Base-by-base conservation (phyloP, 1,139 yeast genomes). In the Wickerhamomyces sp. region DNA sequence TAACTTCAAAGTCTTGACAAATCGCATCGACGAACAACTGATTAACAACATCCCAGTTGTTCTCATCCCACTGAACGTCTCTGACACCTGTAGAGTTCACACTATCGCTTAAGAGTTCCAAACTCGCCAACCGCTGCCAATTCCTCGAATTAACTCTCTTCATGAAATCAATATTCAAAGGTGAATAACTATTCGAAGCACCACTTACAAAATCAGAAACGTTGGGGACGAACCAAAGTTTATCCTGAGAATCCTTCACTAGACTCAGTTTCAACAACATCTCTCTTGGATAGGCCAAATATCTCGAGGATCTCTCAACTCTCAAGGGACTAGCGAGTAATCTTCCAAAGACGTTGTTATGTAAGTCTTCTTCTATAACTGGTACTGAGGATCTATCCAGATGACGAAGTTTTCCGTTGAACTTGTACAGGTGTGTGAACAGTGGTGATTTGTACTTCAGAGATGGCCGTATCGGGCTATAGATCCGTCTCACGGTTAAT, bases 161-260 rank as follows among this genome's bases (percentile, higher is more conserved):
- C 14, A 27, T 17, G 2, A 26, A 27, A 3, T 28, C n/a, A 11
- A 17, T 8, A 4, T 20, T 15, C 8, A 29, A 31, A 0, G 30
- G 26, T 16, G 39, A 35, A 24, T 48, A 48, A 5, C 44, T 44
- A 12, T 42, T 41, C 7, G 41, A 32, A 10, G 40, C 20, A 0
- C 40, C 36, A 11, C 41, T 34, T 15, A 26, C 30, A 8, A 33
- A 23, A 4, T 23, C 33, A 17, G 30, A 32, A 14, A 42, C 30
- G 21, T 40, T 39, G 22, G 53, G 53, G n/a, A 41, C 44, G 4
- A 40, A 25, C 49, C 46, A 46, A 2, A 41, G 21, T 10, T 33
- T 20, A 1, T 18, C 30, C 6, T 26, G 17, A 5, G 38, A 27
- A 18, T 38, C 29, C 15, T 21, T 38, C 8, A 39, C 24, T 6